Conservation (phyloP, 495 filamentous ascomycete species). For the Hyaloscypha bicolor region DNA sequence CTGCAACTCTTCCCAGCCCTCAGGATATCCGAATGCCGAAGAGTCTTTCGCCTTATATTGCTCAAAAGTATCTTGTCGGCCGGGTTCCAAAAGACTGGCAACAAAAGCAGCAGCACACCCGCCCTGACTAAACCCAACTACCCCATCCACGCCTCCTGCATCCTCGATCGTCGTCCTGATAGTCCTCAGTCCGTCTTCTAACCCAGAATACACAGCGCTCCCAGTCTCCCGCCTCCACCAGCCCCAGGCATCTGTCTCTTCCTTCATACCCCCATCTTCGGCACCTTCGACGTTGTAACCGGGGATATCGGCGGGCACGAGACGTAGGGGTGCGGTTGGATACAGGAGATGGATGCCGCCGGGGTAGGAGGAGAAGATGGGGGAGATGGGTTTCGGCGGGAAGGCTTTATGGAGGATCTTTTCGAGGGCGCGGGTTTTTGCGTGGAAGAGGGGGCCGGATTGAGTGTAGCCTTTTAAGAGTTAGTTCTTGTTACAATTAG, state of each 20-base stretch:
- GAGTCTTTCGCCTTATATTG: conserved; percentile 32
- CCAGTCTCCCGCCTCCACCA: conserved; percentile 80
- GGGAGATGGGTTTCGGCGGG: conserved; percentile 33
- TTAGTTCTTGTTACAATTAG: neutral
- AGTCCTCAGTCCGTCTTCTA: conserved; percentile 62
- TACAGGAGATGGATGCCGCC: conserved; percentile 55
- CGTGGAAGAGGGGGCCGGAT: conserved; percentile 81
- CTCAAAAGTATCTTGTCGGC: conserved; percentile 50
- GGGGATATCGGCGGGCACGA: conserved; percentile 71
- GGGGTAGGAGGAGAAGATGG: conserved; percentile 27
- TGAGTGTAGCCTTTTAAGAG: conserved; percentile 75
- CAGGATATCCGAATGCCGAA: conserved; percentile 41
- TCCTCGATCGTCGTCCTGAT: conserved; percentile 60
- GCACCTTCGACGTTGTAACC: conserved; percentile 47
- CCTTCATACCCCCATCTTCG: conserved; percentile 35
- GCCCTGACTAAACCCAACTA: conserved; percentile 78
- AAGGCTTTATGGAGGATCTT: conserved; percentile 80
- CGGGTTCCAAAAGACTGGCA: conserved; percentile 67
- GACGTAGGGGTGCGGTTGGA: conserved; percentile 62
- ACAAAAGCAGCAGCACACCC: conserved; percentile 61
- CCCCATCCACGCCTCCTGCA: conserved; percentile 68
- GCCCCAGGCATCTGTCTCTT: conserved; percentile 56
- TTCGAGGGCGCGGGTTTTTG: conserved; percentile 84
- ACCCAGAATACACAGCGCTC: conserved; percentile 59
- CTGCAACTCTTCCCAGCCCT: conserved; percentile 35